Evolutionary conservation across 257 asterid species (phyloP), one percentile per base, ranked within the genome.

Genomic region (Primulina huaijiensis): DNA sequence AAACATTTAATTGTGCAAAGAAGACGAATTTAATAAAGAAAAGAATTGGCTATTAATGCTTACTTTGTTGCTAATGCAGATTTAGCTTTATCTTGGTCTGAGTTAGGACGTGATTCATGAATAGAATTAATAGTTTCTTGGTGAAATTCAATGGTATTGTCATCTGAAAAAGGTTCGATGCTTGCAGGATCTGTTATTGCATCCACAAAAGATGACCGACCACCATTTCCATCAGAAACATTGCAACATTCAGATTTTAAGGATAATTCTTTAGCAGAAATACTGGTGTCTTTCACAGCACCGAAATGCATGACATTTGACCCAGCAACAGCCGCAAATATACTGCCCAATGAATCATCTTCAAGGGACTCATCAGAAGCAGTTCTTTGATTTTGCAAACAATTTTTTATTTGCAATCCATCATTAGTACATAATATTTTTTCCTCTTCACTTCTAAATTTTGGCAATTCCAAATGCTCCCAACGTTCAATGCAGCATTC

Each of bases 41-140:
- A 35, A 37, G 62, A 3, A 67, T 50, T 53, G 16, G 21, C 27
- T 2, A 21, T 40, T 68, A 71, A 78, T 35, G 64, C 91, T 82
- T 81, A 90, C 99, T 64, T 76, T 70, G 80, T 60, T 34, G 67
- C 65, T 65, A 46, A 53, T 68, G 67, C 70, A 71, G 79, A 72
- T 63, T 75, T 78, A 74, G 81, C 79, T 58, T 68, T 62, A 23
- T 20, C 83, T 53, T 68, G 43, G 67, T 75, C 79, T 67, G 72
- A 62, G 75, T 64, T 79, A 60, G 62, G 65, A 62, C 46, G 64
- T 63, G 75, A 21, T 43, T 72, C 79, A 75, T 37, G 67, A 34
- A 64, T 69, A 69, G 77, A 70, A 82, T 68, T 62, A 72, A 75
- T 74, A 46, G 50, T 55, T 58, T 74, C 77, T 67, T 73, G 52